Evolutionary conservation across 805 yeast species (phyloP), one percentile per base, ranked within the genome.

Genomic region (Clavispora asparagi): DNA sequence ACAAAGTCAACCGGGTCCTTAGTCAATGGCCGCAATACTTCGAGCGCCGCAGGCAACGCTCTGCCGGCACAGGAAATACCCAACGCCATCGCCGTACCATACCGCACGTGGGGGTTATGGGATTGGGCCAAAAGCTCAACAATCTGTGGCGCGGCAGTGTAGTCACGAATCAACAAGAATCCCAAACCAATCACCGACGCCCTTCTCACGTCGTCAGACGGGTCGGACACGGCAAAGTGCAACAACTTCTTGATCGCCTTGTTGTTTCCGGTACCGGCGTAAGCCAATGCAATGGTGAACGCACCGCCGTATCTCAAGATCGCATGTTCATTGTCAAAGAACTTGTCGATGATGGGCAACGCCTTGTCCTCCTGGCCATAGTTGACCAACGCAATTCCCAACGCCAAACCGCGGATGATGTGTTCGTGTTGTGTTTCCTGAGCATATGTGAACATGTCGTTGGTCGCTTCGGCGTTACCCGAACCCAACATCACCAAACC

Each of bases 51-150:
- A 48, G 83, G 81, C 45, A 87, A 71, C 3, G 91, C 94, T 62
- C 94, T 84, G 41, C 99, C 99, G 23, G 97, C 97, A 74, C 98
- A 91, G 3, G 98, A 82, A 51, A 94, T 87, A 69, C 97, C 99
- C 52, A 94, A 77, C 0, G 99, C 99, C 81, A 94, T 74, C 1
- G 98, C 96, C 29, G 97, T 87, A 72, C 99, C 99, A 63, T 94
- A 94, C 65, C 99, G 87, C 32, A 94, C 98, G 63, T 94, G 97
- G 12, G 99, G 96, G 64, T 94, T 94, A 66, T 94, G 97, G 1
- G 96, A 87, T 66, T 90, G 96, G 0, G 96, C 81, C 56, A 94
- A 76, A 47, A 94, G 75, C 64, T 92, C 96, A 33, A 94, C 97
- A 70, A 94, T 86, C 55, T 95, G 85, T 47, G 99, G 99, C 17